Conservation (phyloP, 805 yeast genomes). For the Yamadazyma endophytica region DNA sequence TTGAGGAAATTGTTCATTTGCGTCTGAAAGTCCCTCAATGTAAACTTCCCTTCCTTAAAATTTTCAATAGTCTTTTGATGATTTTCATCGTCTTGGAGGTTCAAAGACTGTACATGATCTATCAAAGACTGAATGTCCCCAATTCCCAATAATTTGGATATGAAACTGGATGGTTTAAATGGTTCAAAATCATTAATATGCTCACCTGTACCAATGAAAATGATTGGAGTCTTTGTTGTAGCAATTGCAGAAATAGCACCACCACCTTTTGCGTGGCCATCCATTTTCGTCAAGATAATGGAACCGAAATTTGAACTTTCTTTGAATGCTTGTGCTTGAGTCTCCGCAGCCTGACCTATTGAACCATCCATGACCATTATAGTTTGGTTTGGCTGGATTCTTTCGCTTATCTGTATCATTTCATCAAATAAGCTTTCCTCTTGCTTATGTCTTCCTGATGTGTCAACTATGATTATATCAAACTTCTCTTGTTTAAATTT, state of each 20-base stretch:
- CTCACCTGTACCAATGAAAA: conserved; percentile 97
- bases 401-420: conserved; percentile 88
- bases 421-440: conserved; percentile 88
- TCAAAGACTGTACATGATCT: conserved; percentile 88
- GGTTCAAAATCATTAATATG: conserved; percentile 90
- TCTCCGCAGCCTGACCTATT: conserved; percentile 97
- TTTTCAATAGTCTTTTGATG: conserved; percentile 90
- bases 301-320: conserved; percentile 93
- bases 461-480: conserved; percentile 92
- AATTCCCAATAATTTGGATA: conserved; percentile 89
- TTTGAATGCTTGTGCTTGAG: conserved; percentile 90
- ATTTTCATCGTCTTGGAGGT: conserved; percentile 59
- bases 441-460: conserved; percentile 97
- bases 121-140: conserved; percentile 92
- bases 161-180: conserved; percentile 83
- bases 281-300: conserved; percentile 92
- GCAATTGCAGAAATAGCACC: conserved; percentile 99
- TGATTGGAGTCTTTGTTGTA: conserved; percentile 90
- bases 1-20: conserved; percentile 94
- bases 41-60: conserved; percentile 91
- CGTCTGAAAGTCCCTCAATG: conserved; percentile 84
- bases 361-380: conserved; percentile 97
- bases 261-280: conserved; percentile 99
- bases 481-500: conserved; percentile 88
- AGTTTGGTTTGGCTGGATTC: conserved; percentile 90